Percentiles rank a stretch among this genome's conserved stretches.
These are phyloP conservation scores for Didymella exigua DNA, from an alignment of 2,329 filamentous ascomycete species.

Conservation along the genomic window DNA sequence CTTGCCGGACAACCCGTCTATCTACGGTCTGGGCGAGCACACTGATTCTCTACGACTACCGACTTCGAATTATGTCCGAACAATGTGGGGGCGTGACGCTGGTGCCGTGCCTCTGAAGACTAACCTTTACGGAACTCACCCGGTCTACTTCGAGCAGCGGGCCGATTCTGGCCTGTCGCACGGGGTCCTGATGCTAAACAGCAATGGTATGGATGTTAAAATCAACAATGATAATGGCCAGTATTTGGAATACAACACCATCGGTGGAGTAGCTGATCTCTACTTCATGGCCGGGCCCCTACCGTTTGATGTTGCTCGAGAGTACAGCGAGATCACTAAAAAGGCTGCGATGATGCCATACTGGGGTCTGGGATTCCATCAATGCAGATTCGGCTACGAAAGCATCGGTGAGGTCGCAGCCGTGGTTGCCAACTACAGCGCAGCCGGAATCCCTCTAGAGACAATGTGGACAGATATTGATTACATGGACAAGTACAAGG, in stretches of 20 bases:
- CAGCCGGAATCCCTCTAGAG: constrained; percentile 68
- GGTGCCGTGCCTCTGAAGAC: constrained; percentile 63
- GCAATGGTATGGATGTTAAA: constrained; percentile 70
- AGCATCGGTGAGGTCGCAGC: constrained; percentile 68
- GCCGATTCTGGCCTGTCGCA: constrained; percentile 46
- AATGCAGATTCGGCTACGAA: constrained; percentile 56
- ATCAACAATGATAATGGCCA: constrained; percentile 70
- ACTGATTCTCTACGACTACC: constrained; percentile 71
- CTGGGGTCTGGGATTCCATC: constrained; percentile 59
- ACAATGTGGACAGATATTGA: constrained; percentile 76
- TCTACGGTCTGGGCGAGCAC: constrained; percentile 81
- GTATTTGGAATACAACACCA: constrained; percentile 77
- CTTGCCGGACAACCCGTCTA: constrained; percentile 68
- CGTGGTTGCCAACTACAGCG: constrained; percentile 69
- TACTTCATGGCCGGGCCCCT: constrained; percentile 58
- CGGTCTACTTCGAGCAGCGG: constrained; percentile 75
- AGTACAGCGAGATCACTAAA: constrained; percentile 56
- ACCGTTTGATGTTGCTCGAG: constrained; percentile 54
- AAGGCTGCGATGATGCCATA: constrained; percentile 57
- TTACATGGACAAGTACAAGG: constrained; percentile 65
- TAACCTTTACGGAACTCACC: constrained; percentile 76
- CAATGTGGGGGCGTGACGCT: constrained; percentile 72
- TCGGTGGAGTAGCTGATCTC: constrained; percentile 76
- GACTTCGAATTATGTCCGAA: constrained; percentile 71
- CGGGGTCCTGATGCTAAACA: constrained; percentile 44